phyloP scores from a whole-genome alignment of 1,284 basidiomycete species.

The Cutaneotrichosporon arboriforme region DNA sequence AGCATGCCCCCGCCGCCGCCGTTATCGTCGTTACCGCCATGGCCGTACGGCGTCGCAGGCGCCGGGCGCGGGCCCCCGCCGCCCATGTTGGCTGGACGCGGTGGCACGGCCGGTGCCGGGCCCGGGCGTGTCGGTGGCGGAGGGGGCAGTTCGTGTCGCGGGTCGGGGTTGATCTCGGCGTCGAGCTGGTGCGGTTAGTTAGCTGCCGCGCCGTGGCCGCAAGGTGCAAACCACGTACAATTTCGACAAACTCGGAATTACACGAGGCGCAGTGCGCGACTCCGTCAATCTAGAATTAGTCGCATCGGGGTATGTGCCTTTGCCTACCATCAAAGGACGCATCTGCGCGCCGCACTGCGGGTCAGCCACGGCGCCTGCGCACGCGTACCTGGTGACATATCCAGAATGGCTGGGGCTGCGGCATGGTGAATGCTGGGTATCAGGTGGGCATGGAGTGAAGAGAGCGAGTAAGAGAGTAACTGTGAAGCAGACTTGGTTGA shows the following conservation, averaged over 20 bases:
- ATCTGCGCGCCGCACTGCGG: constrained; percentile 42
- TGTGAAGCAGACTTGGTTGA: too few relatives aligned
- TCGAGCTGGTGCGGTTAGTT: constrained; percentile 29
- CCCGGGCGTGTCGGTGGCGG: constrained; percentile 32
- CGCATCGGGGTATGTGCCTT: not conserved
- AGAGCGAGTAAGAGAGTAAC: too few relatives aligned
- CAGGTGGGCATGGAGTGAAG: not conserved
- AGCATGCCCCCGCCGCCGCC: constrained; percentile 6
- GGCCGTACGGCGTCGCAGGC: not conserved
- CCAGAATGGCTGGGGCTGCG: constrained; percentile 35
- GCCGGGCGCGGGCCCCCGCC: not conserved
- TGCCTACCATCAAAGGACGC: constrained; percentile 33
- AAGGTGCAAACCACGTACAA: constrained; percentile 22
- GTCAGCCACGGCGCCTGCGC: constrained; percentile 3
- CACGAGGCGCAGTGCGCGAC: constrained; percentile 40
- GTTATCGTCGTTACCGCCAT: not conserved
- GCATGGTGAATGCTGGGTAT: constrained; percentile 13
- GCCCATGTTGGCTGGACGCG: not conserved
- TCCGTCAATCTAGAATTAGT: constrained; percentile 23
- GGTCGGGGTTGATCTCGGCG: constrained; percentile 40
- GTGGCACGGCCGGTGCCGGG: not conserved
- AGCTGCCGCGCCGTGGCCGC: not conserved
- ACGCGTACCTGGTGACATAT: constrained; percentile 38
- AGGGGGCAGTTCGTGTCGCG: constrained; percentile 36
- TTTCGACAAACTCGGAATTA: constrained; percentile 42